Base-by-base conservation (phyloP, 139 green algal genomes). In the Closterium sp. region DNA sequence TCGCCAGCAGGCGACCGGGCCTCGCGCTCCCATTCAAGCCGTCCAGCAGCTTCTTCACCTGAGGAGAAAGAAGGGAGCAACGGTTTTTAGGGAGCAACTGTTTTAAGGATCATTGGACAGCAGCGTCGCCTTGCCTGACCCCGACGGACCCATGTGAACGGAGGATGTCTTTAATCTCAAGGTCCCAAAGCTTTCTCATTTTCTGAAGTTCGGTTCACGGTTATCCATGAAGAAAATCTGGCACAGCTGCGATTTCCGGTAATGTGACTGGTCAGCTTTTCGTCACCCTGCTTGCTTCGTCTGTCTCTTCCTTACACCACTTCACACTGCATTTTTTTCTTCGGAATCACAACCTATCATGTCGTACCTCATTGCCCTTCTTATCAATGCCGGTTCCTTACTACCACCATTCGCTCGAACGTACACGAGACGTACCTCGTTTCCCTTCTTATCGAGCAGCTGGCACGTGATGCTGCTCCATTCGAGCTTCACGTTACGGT, bases 31-130 rank as follows among this genome's bases (percentile, higher is more conserved):
- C 93, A 31, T n/a, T 94, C 19, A 95, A 33, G 5, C 35, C 86
- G 6, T 95, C 23, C 83, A 95, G 90, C 31, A 95, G 95, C 81
- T 87, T 92, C 84, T 92, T 94, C 31, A n/a, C 76, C 90, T 92
- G 87, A 19, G 36, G 28, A 5, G 33, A 12, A 69, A 30, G 89
- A 66, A 21, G 43, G 38, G 10, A 76, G 16, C 55, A 76, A n/a
- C n/a, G 10, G 12, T 6, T 76, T 21, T 66, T 28, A n/a, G n/a
- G n/a, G n/a, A n/a, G n/a, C n/a, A n/a, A n/a, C n/a, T n/a, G n/a
- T 28, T 76, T 76, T 76, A 76, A 3, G 55, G 55, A 76, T 7
- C 55, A 10, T 76, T 19, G 55, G 38, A 66, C 38, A 93, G 91
- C 12, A 93, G 89, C 23, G 85, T 83, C 32, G 89, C 90, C 84